Conservation (phyloP, 1,284 basidiomycete genomes). For the Papiliotrema fonsecae region DNA sequence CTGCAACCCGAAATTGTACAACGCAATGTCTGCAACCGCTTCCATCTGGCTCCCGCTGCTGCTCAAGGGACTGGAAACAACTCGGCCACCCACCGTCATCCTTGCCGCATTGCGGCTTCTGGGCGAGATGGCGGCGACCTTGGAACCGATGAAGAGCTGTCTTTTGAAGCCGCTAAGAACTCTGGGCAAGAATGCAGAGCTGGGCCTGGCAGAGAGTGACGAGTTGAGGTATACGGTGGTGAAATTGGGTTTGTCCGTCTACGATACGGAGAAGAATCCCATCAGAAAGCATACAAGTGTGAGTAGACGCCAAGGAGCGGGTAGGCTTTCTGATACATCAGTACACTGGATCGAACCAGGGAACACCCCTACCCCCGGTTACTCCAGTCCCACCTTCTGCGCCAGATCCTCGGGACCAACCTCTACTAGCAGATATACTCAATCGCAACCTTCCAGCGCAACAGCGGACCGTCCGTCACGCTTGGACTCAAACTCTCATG, state of each 20-base stretch:
- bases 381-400: neutral
- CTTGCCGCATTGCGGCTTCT: slow-evolving; percentile 19
- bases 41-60: slow-evolving; percentile 38
- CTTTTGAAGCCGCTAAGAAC: slow-evolving; percentile 27
- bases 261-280: slow-evolving; percentile 9
- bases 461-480: slow-evolving; percentile 19
- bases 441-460: slow-evolving; percentile 22
- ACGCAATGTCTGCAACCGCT: slow-evolving; percentile 20
- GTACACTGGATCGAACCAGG: neutral
- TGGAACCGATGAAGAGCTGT: slow-evolving; percentile 35
- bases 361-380: neutral
- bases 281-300: slow-evolving; percentile 5
- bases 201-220: slow-evolving; percentile 1
- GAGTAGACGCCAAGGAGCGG: neutral
- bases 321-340: neutral
- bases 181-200: slow-evolving; percentile 9
- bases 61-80: slow-evolving; percentile 22
- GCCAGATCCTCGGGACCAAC: slow-evolving; percentile 14
- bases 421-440: slow-evolving; percentile 28
- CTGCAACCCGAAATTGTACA: slow-evolving; percentile 22
- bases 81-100: slow-evolving; percentile 18
- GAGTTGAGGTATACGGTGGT: slow-evolving; percentile 11
- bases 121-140: slow-evolving; percentile 16
- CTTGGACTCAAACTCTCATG: slow-evolving; percentile 29
- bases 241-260: slow-evolving; percentile 15